Conservation (phyloP, 2,329 filamentous ascomycete genomes). For the Bipolaris bicolor region DNA sequence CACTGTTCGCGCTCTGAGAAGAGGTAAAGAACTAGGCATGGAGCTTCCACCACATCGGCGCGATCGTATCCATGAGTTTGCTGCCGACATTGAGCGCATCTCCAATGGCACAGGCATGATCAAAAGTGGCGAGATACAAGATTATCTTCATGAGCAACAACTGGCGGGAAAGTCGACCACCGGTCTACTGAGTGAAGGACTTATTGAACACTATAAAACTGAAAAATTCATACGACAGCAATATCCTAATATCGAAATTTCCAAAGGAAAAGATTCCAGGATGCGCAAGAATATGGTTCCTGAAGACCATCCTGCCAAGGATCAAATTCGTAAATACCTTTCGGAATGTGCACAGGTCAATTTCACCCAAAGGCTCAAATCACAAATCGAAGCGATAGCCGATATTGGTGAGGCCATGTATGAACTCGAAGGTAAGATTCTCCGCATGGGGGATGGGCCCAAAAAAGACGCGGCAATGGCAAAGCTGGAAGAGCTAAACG, state of each 20-base stretch:
- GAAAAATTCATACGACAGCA: constrained; percentile 15
- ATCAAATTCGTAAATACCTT: constrained; percentile 5
- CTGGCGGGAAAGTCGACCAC: constrained; percentile 24
- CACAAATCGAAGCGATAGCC: constrained; percentile 23
- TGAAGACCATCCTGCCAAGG: constrained; percentile 14
- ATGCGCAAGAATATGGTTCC: not conserved
- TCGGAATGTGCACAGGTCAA: constrained; percentile 8
- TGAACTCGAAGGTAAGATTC: constrained; percentile 35
- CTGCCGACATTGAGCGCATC: constrained; percentile 29
- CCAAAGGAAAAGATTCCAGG: not conserved
- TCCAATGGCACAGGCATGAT: constrained; percentile 29
- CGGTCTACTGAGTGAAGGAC: constrained; percentile 23
- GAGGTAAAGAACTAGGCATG: constrained; percentile 28
- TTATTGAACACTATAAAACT: constrained; percentile 15
- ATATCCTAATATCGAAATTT: constrained; percentile 22
- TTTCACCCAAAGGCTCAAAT: constrained; percentile 5
- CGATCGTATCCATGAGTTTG: constrained; percentile 34
- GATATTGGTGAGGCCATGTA: constrained; percentile 38
- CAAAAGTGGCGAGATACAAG: constrained; percentile 11
- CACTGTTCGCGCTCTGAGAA: constrained; percentile 29
- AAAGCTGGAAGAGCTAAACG: constrained; percentile 47
- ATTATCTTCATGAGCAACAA: constrained; percentile 33
- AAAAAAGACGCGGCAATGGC: constrained; percentile 34
- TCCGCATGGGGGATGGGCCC: constrained; percentile 27
- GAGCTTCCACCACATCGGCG: constrained; percentile 36